These are phyloP conservation scores for Wickerhamiella sergipiensis DNA, from an alignment of 805 yeast species.

Conservation along the genomic window DNA sequence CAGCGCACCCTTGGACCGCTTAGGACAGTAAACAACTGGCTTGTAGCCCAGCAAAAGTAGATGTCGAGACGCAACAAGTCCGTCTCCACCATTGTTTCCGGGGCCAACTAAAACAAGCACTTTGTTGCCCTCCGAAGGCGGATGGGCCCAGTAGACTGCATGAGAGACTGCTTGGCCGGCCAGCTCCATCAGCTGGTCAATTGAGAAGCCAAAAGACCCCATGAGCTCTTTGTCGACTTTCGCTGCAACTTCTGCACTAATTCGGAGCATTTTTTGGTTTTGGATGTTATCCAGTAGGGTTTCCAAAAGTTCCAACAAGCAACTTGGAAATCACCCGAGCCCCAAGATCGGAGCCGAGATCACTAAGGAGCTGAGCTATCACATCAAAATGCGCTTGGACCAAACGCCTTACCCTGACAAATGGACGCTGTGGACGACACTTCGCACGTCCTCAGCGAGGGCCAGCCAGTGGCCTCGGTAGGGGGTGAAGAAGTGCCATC, in stretches of 20 bases:
- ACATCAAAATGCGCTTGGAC: background rate
- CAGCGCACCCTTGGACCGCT: constrained; percentile 41
- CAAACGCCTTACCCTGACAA: background rate
- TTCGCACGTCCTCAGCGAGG: constrained; percentile 14
- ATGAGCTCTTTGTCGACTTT: constrained; percentile 73
- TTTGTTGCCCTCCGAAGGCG: constrained; percentile 33
- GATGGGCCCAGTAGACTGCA: constrained; percentile 56
- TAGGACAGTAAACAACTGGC: constrained; percentile 74
- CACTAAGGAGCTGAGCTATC: background rate
- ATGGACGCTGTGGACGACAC: constrained; percentile 27
- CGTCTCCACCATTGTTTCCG: constrained; percentile 94
- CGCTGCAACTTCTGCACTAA: constrained; percentile 42
- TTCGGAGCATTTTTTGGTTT: constrained; percentile 3
- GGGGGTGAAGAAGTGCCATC: constrained; percentile 60
- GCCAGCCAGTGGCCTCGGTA: constrained; percentile 4
- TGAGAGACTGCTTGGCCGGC: constrained; percentile 94
- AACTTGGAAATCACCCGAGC: background rate
- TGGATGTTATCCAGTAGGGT: background rate
- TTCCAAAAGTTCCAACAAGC: no score
- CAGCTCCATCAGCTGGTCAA: constrained; percentile 87
- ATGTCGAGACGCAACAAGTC: constrained; percentile 90
- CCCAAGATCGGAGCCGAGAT: background rate
- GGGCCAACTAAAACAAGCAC: constrained; percentile 81
- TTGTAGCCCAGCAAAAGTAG: constrained; percentile 62
- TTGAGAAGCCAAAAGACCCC: constrained; percentile 69